Evolutionary conservation across 164 flowering plant species (phyloP).

Genomic region (Aristolochia contorta): DNA sequence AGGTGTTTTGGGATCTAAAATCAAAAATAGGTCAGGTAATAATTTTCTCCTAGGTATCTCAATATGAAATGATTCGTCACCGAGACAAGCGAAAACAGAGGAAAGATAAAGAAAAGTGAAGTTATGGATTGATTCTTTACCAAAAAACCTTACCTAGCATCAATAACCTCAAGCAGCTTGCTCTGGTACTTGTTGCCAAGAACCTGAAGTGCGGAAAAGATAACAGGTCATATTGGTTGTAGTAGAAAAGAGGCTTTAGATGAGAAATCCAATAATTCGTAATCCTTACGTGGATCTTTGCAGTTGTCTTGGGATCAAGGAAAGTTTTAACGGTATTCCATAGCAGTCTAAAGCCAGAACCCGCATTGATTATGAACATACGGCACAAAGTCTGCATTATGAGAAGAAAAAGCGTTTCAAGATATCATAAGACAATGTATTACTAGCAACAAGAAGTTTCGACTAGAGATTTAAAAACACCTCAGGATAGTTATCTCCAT

Average conservation of each 20-base stretch:
- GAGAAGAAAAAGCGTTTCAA: background rate
- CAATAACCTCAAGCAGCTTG: slow-evolving; percentile 85
- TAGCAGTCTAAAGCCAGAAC: slow-evolving; percentile 82
- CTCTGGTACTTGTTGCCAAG: slow-evolving; percentile 80
- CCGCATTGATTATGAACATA: slow-evolving; percentile 95
- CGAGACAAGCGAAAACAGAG: no score
- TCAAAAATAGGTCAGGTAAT: no score
- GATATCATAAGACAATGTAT: no score
- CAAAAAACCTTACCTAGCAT: slow-evolving; percentile 51
- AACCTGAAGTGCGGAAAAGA: slow-evolving; percentile 34
- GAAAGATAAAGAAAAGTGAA: no score
- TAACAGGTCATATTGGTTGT: background rate
- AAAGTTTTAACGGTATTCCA: slow-evolving; percentile 92
- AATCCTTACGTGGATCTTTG: slow-evolving; percentile 76
- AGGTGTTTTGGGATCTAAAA: no score
- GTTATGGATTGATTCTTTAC: background rate
- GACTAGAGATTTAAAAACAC: slow-evolving; percentile 18
- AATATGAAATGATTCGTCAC: no score
- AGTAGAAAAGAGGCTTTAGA: background rate
- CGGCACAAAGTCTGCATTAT: slow-evolving; percentile 72
- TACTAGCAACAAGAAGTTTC: background rate
- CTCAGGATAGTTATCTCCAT: slow-evolving; percentile 89
- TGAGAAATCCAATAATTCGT: background rate
- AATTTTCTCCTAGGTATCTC: no score
- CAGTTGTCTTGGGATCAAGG: slow-evolving; percentile 83